phyloP scores from a whole-genome alignment of 2,329 filamentous ascomycete species.

The Lecanoromycetidae sp. region DNA sequence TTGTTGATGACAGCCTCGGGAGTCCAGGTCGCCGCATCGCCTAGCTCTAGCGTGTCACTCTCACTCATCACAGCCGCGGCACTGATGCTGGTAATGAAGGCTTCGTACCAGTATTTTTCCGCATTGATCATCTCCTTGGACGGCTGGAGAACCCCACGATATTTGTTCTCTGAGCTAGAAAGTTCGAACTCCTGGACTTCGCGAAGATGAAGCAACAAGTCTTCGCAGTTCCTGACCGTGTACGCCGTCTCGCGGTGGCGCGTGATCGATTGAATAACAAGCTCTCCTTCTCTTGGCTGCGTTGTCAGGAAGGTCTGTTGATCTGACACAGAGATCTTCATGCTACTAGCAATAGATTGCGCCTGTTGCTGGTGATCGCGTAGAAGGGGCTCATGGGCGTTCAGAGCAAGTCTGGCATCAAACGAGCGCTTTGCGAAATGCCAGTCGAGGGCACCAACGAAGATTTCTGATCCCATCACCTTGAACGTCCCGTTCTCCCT shows the following conservation, averaged over 20 bases:
- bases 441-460: constrained; percentile 14
- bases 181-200: constrained; percentile 13
- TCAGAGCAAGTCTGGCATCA: constrained; percentile 15
- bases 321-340: constrained; percentile 4
- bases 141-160: constrained; percentile 2
- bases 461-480: neutral
- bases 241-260: constrained; percentile 9
- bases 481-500: constrained; percentile 3
- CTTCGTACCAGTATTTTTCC: constrained; percentile 13
- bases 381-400: neutral
- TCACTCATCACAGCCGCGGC: constrained; percentile 2
- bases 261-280: constrained; percentile 10
- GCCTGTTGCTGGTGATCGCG: constrained; percentile 2
- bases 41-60: constrained; percentile 8
- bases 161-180: neutral
- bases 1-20: constrained; percentile 7
- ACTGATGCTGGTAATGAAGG: constrained; percentile 4
- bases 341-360: constrained; percentile 1
- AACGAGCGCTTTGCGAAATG: constrained; percentile 14
- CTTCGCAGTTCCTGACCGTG: neutral
- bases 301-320: neutral
- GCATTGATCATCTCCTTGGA: neutral
- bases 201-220: constrained; percentile 6
- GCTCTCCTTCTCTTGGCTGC: constrained; percentile 5
- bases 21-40: constrained; percentile 12